Evolutionary conservation across 1,139 yeast species (phyloP).

Genomic region (Nakaseomyces bracarensis): DNA sequence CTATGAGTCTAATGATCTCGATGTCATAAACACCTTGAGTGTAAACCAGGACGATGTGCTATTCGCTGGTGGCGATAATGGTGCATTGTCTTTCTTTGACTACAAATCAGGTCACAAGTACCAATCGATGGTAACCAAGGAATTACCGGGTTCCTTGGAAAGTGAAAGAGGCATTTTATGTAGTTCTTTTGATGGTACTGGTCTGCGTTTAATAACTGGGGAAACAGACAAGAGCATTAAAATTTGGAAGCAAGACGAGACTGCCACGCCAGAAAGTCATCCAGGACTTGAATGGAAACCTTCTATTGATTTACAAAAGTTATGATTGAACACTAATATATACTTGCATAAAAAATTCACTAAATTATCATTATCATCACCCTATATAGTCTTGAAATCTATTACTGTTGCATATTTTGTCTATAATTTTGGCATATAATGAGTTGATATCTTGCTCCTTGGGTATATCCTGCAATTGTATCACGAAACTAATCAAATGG

Average conservation of each 20-base stretch:
- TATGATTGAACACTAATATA: not conserved
- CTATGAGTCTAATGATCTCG: constrained; percentile 39
- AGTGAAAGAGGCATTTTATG: constrained; percentile 64
- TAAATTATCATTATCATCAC: too few relatives aligned
- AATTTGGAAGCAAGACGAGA: constrained; percentile 60
- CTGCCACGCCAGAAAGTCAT: constrained; percentile 39
- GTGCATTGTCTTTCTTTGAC: constrained; percentile 68
- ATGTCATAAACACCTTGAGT: constrained; percentile 61
- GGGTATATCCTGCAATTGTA: too few relatives aligned
- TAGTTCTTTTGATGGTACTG: constrained; percentile 70
- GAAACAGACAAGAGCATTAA: constrained; percentile 87
- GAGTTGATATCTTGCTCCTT: too few relatives aligned
- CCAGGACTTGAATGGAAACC: constrained; percentile 46
- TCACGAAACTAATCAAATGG: constrained; percentile 84
- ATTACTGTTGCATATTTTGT: too few relatives aligned
- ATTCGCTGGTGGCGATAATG: constrained; percentile 82
- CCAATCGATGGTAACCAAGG: constrained; percentile 47
- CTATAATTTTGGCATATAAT: too few relatives aligned
- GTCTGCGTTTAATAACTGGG: constrained; percentile 73
- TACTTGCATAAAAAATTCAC: too few relatives aligned
- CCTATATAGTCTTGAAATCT: too few relatives aligned
- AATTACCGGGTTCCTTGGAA: constrained; percentile 62
- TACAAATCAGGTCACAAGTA: constrained; percentile 60
- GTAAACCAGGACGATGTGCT: constrained; percentile 61
- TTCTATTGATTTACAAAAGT: constrained; percentile 20